Base-by-base conservation (phyloP, 129 eudicot genomes). In the Lactuca sativa region DNA sequence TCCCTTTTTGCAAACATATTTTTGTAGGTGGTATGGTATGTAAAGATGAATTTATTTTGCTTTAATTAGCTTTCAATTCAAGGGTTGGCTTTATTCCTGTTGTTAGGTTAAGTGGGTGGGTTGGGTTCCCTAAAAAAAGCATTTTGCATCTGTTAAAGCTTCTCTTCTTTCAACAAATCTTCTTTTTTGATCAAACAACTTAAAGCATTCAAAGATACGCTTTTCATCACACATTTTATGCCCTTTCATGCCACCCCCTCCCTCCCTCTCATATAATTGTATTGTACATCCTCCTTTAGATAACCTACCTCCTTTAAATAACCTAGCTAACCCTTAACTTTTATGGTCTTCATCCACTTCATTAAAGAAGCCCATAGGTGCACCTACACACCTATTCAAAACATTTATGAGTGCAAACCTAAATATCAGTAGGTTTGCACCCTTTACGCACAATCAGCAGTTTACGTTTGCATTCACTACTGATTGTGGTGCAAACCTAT, bases 61-160 rank as follows among this genome's bases (percentile, higher is more conserved):
- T 82, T 79, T 85, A 73, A 67, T 62, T 68, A 25, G 30, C 30
- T 25, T 25, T 25, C 30, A 25, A 25, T 79, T 79, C 66, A 21
- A 76, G 76, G 66, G 61, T 76, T 76, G 76, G 83, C 81, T 77
- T 80, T 79, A 79, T 73, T 82, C 78, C 81, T 85, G 53, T 68
- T 68, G 70, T 76, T 77, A 76, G 77, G 52, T 47, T 47, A 47
- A 47, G 52, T 47, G 52, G 5, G 84, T 82, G 85, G 85, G 79
- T 77, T 82, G 82, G 70, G 81, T 79, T 82, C 84, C 82, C 90
- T 76, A 82, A 69, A 76, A 74, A 85, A 82, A 85, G 85, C 78
- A 79, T 59, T 72, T 68, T 65, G 56, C 71, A 73, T 79, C 87
- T 74, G 78, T 59, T 79, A 82, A 82, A 85, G 84, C 67, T 74